Percentiles rank a stretch among this genome's conserved stretches.
Evolutionary conservation across 2,329 filamentous ascomycete species (phyloP).

Genomic region (Pseudocercospora pini-densiflorae): DNA sequence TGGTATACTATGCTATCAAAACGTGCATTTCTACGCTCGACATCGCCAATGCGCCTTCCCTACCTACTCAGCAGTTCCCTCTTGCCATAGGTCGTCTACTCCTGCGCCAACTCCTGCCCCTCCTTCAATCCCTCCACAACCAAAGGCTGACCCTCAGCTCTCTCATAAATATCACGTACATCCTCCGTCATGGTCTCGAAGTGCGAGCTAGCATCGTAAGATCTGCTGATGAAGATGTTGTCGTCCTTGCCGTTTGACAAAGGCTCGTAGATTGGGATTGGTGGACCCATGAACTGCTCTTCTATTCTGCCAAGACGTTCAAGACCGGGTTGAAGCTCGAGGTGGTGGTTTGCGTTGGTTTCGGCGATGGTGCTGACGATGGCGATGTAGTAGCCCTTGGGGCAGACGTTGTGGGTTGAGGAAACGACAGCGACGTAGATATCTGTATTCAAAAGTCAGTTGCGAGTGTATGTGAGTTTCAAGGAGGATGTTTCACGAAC

Average conservation of each 20-base stretch:
- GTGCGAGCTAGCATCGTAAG: slow-evolving; percentile 96
- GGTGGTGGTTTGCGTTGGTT: slow-evolving; percentile 86
- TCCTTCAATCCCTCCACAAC: slow-evolving; percentile 87
- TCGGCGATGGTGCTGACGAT: slow-evolving; percentile 98
- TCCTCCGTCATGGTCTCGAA: slow-evolving; percentile 96
- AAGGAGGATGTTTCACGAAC: slow-evolving; percentile 54
- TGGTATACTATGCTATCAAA: too few species aligned
- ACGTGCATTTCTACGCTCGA: too few species aligned
- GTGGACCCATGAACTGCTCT: slow-evolving; percentile 94
- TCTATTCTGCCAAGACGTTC: slow-evolving; percentile 92
- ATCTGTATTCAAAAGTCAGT: slow-evolving; percentile 57
- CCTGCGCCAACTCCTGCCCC: slow-evolving; percentile 71
- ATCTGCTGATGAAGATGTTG: slow-evolving; percentile 97
- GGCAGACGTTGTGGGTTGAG: slow-evolving; percentile 95
- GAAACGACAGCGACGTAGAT: slow-evolving; percentile 98
- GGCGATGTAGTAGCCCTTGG: slow-evolving; percentile 98
- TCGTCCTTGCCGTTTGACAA: slow-evolving; percentile 79
- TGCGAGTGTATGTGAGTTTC: not conserved
- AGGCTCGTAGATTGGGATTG: slow-evolving; percentile 94
- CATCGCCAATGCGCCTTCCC: too few species aligned
- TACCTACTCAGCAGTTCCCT: too few species aligned
- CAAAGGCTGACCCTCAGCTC: slow-evolving; percentile 81
- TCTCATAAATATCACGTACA: slow-evolving; percentile 88
- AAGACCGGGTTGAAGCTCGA: slow-evolving; percentile 90
- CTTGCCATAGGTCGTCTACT: slow-evolving; percentile 48